A percentile compares a stretch with the other conserved stretches of the same genome.
Conservation (phyloP, 2,329 filamentous ascomycete species). For the Fusarium sp. region DNA sequence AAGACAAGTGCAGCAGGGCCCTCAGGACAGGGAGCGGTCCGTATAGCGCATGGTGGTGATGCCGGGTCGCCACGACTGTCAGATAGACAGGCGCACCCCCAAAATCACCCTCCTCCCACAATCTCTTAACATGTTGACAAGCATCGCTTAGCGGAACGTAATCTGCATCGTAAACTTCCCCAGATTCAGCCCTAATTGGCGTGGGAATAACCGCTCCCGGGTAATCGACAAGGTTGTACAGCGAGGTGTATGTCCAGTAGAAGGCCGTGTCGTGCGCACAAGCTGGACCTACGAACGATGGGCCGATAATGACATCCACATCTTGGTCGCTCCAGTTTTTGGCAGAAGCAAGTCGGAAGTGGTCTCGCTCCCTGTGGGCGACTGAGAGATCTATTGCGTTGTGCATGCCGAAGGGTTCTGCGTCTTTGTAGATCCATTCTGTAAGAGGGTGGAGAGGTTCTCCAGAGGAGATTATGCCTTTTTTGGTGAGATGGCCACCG, state of each 20-base stretch:
- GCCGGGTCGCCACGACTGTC: too few species aligned
- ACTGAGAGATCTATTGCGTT: conserved; percentile 29
- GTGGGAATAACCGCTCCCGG: conserved; percentile 48
- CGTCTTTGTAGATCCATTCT: conserved; percentile 54
- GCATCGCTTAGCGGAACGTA: conserved; percentile 48
- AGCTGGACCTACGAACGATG: conserved; percentile 54
- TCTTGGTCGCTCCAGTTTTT: conserved; percentile 52
- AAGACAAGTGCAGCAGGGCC: too few species aligned
- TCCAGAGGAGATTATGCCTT: conserved; percentile 51
- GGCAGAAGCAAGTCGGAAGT: conserved; percentile 51
- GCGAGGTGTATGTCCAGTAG: conserved; percentile 55
- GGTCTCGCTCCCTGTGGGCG: conserved; percentile 44
- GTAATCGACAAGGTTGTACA: conserved; percentile 55
- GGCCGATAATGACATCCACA: conserved; percentile 54
- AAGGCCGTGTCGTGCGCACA: conserved; percentile 52
- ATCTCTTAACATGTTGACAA: conserved; percentile 47
- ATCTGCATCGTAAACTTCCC: conserved; percentile 43
- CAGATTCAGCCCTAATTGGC: conserved; percentile 46
- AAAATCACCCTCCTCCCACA: conserved; percentile 52
- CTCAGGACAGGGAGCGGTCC: too few species aligned
- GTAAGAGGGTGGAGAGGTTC: conserved; percentile 61
- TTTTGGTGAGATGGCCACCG: conserved; percentile 50
- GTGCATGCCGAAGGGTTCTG: conserved; percentile 39
- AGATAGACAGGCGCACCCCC: conserved; percentile 51
- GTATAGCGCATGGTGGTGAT: too few species aligned